Percentiles rank a stretch among this genome's conserved stretches.
Evolutionary conservation across 2,329 filamentous ascomycete genomes (phyloP).

Genomic region (Aphanoascus verrucosus): DNA sequence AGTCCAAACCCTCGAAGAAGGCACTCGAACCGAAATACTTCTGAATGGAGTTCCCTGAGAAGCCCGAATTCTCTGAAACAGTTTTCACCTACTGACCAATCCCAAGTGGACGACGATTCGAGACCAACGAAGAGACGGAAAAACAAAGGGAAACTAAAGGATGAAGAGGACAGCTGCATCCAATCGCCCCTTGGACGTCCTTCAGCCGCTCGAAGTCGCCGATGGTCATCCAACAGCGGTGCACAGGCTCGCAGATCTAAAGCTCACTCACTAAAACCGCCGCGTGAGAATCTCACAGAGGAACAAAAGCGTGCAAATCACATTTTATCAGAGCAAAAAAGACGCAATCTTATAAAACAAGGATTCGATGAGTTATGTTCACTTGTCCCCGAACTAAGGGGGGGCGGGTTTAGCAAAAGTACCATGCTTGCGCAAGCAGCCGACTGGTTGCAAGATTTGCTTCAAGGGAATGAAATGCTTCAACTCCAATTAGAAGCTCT

Average conservation of each 20-base stretch:
- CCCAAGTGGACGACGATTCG: constrained; percentile 29
- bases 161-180: constrained; percentile 30
- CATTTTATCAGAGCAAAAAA: constrained; percentile 78
- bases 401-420: constrained; percentile 72
- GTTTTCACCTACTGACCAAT: constrained; percentile 1
- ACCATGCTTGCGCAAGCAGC: constrained; percentile 64
- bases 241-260: constrained; percentile 25
- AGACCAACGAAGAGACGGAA: constrained; percentile 42
- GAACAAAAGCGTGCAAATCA: constrained; percentile 78
- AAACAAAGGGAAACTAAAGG: constrained; percentile 40
- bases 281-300: constrained; percentile 56
- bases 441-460: constrained; percentile 64
- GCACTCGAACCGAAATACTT: constrained; percentile 1
- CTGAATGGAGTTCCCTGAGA: constrained; percentile 5
- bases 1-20: constrained; percentile 39
- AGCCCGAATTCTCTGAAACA: background rate
- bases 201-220: constrained; percentile 8
- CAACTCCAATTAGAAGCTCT: constrained; percentile 44
- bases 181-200: background rate
- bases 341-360: constrained; percentile 67
- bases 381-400: constrained; percentile 63
- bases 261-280: constrained; percentile 22
- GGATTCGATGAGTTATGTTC: constrained; percentile 71
- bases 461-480: constrained; percentile 56
- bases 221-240: constrained; percentile 16